Conservation (phyloP, 306 rosid species). For the Medicago ruthenica region DNA sequence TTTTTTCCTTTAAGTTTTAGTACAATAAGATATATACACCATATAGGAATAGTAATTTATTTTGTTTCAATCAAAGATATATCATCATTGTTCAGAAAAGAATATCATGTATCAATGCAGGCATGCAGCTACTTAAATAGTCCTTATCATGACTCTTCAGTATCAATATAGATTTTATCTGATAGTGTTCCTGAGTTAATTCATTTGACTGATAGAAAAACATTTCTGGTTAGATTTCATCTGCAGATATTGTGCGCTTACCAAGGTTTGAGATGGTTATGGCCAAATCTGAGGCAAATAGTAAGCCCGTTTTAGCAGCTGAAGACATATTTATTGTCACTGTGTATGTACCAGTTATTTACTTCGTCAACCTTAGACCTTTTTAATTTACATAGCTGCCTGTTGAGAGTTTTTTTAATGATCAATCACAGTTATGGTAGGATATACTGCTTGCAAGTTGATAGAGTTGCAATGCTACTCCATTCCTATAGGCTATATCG, state of each 20-base stretch:
- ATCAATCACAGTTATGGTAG: constrained; percentile 82
- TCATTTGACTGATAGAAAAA: constrained; percentile 47
- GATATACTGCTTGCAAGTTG: constrained; percentile 96
- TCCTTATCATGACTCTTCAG: constrained; percentile 23
- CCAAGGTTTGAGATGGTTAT: constrained; percentile 96
- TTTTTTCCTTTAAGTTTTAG: constrained; percentile 14
- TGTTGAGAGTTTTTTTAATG: constrained; percentile 18
- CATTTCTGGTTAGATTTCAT: constrained; percentile 75
- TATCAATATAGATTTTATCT: constrained; percentile 33
- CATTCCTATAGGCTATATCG: constrained; percentile 91
- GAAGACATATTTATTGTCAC: constrained; percentile 89
- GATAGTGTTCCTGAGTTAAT: constrained; percentile 29
- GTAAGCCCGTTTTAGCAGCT: constrained; percentile 84
- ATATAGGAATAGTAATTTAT: constrained; percentile 21
- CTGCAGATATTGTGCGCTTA: constrained; percentile 90
- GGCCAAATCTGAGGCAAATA: constrained; percentile 93
- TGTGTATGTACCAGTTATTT: constrained; percentile 65
- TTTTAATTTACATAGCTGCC: constrained; percentile 35
- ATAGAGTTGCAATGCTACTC: constrained; percentile 95
- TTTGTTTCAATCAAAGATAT: constrained; percentile 10
- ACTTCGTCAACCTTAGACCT: constrained; percentile 25
- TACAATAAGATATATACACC: constrained; percentile 20
- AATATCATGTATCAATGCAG: constrained; percentile 34
- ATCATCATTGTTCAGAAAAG: constrained; percentile 34
- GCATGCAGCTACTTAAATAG: constrained; percentile 39